These are phyloP conservation scores for Lolium rigidum DNA, from an alignment of 176 grass and related monocot species.

Conservation along the genomic window DNA sequence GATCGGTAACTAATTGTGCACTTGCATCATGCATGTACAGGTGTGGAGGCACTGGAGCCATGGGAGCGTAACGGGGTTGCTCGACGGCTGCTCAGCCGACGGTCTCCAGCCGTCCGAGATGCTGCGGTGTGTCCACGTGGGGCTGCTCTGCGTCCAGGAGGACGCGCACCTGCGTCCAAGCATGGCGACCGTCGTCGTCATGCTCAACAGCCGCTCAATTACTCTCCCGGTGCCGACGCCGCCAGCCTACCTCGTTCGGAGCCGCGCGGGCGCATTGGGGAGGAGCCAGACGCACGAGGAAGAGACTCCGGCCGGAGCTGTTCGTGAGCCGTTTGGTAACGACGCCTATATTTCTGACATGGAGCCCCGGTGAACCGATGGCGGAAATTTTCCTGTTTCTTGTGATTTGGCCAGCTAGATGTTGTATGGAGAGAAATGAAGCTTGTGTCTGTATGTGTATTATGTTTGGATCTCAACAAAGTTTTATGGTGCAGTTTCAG, in stretches of 20 bases:
- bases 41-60: background rate
- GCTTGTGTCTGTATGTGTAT: too few relatives aligned
- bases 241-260: slow-evolving; percentile 28
- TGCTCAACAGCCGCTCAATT: slow-evolving; percentile 36
- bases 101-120: background rate
- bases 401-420: too few relatives aligned
- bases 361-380: slow-evolving; percentile 29
- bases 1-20: too few relatives aligned
- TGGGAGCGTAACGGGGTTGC: background rate
- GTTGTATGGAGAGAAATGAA: too few relatives aligned
- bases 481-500: too few relatives aligned
- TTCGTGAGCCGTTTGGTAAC: slow-evolving; percentile 16
- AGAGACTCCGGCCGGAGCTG: background rate
- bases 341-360: slow-evolving; percentile 32
- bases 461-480: too few relatives aligned
- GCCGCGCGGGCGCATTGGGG: background rate
- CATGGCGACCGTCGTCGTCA: background rate
- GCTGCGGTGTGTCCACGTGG: background rate
- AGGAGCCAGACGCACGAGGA: background rate
- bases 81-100: background rate
- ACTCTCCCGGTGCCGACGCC: slow-evolving; percentile 12
- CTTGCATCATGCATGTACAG: background rate
- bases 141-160: background rate
- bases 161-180: background rate
- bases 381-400: background rate